Evolutionary conservation across 495 filamentous ascomycete species (phyloP).

Genomic region (Neurospora sublineolata): DNA sequence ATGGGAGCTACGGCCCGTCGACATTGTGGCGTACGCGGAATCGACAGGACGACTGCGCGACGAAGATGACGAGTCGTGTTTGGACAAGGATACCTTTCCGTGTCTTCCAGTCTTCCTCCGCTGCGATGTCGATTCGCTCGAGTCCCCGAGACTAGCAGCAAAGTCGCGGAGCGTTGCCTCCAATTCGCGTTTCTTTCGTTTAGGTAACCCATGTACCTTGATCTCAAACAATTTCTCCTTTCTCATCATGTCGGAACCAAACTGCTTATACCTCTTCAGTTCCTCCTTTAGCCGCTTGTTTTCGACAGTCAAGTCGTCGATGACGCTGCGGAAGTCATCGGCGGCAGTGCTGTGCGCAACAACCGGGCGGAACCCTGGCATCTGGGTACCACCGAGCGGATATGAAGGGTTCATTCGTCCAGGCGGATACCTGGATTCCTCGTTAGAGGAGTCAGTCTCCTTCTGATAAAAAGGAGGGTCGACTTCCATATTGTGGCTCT

Average conservation of each 20-base stretch:
- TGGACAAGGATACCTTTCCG: conserved; percentile 23
- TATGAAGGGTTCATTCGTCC: conserved; percentile 9
- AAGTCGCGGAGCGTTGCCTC: conserved; percentile 61
- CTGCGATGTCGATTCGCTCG: conserved; percentile 26
- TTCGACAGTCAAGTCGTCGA: conserved; percentile 61
- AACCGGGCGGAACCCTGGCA: conserved; percentile 12
- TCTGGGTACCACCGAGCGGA: conserved; percentile 4
- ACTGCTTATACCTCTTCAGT: conserved; percentile 53
- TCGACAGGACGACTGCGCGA: conserved; percentile 49
- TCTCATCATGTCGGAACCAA: conserved; percentile 45
- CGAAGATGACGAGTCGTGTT: conserved; percentile 38
- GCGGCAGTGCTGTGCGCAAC: conserved; percentile 38
- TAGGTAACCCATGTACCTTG: conserved; percentile 54
- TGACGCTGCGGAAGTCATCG: conserved; percentile 53
- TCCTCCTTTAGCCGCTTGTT: conserved; percentile 61
- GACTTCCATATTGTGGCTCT: conserved; percentile 29
- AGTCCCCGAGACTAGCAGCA: conserved; percentile 41
- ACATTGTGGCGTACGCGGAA: conserved; percentile 67
- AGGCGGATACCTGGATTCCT: conserved; percentile 9
- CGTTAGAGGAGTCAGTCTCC: conserved; percentile 34
- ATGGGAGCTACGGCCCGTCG: conserved; percentile 32
- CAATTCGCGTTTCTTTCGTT: conserved; percentile 57
- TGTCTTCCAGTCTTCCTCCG: conserved; percentile 21
- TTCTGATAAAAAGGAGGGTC: conserved; percentile 46
- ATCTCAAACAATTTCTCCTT: conserved; percentile 68